Conservation (phyloP, 176 grass and related monocot genomes). For the Oryza punctata region DNA sequence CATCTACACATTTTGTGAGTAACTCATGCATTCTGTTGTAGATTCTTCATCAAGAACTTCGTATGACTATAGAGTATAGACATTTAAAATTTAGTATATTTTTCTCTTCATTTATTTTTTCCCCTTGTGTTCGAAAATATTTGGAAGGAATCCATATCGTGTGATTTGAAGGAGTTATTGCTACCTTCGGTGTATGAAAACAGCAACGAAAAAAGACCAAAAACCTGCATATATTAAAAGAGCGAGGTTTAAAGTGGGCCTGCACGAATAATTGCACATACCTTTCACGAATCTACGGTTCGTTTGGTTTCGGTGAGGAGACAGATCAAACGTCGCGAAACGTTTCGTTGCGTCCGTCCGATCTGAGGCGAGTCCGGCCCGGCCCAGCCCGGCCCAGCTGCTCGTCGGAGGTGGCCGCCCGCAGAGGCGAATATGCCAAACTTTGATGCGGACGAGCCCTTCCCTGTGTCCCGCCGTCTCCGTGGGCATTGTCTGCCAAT, state of each 20-base stretch:
- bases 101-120: no score
- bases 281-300: slow-evolving; percentile 11
- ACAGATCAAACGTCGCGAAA: not conserved
- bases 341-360: no score
- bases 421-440: no score
- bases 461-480: no score
- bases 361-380: no score
- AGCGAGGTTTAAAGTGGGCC: not conserved
- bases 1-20: no score
- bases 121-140: no score
- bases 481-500: no score
- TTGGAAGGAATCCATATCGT: no score
- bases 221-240: not conserved
- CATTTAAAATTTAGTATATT: not conserved
- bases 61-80: not conserved
- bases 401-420: no score
- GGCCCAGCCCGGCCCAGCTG: no score
- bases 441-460: no score
- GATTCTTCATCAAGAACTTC: not conserved
- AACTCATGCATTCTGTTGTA: not conserved
- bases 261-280: slow-evolving; percentile 2
- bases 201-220: not conserved
- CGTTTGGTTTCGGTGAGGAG: not conserved
- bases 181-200: not conserved
- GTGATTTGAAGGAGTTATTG: not conserved